Base-by-base conservation (phyloP, 805 yeast genomes). In the Hanseniaspora clermontiae region DNA sequence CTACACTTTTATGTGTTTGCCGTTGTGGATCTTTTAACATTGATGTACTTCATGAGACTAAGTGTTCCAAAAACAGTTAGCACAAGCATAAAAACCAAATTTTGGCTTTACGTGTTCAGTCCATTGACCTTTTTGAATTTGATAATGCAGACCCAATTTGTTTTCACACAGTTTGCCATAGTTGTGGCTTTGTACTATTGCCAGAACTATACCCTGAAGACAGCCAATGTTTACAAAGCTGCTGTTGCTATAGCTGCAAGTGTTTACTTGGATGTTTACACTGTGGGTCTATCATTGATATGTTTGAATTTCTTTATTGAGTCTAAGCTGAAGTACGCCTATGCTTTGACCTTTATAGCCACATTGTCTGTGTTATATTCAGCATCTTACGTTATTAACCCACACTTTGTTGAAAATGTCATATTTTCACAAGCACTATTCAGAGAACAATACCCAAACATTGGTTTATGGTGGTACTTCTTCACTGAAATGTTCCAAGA, bases 391-490 rank as follows among this genome's bases (percentile, higher is more conserved):
- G 6, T 9, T n/a, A 27, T 51, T 20, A 47, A 51, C 9, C 43
- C 49, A 29, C n/a, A 24, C 4, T 51, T 51, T 32, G 29, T 51
- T 6, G 4, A 24, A 2, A 51, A 51, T 45, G 47, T 43, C 11
- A 37, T 51, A 5, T n/a, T 51, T 20, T 32, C 55, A 1, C 20
- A 31, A 24, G 38, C 37, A 27, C 31, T 51, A 5, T 51, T 51
- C 31, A 51, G 45, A 45, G 55, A 51, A 17, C 51, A 46, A 15
- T 53, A 49, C 5, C 98, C 98, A 31, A 93, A 93, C 69, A 68
- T 93, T 61, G 98, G 98, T 0, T 73, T 93, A 20, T 93, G 99
- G 99, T 93, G 99, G 99, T 93, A 93, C 72, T 82, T 90, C 63
- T 93, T 93, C 73, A 85, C 91, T 43, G 98, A 93, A 69, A 86